A percentile compares a stretch with the other conserved stretches of the same genome.
phyloP scores from a whole-genome alignment of 2,329 filamentous ascomycete species.

The Talaromyces sp. region DNA sequence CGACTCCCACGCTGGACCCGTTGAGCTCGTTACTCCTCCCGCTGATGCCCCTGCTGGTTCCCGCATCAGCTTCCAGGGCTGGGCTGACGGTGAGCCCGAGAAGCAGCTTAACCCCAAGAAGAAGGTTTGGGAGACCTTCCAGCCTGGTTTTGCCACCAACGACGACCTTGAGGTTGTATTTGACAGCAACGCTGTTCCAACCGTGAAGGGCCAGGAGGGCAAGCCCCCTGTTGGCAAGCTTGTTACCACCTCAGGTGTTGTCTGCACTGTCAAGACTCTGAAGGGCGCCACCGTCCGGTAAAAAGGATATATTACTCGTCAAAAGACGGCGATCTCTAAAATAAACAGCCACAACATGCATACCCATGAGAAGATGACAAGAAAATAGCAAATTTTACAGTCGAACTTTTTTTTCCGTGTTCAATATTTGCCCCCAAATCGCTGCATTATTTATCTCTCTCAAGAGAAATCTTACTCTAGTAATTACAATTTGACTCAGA shows the following conservation, averaged over 20 bases:
- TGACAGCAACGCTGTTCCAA: conserved; percentile 75
- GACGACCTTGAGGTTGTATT: conserved; percentile 81
- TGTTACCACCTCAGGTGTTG: conserved; percentile 73
- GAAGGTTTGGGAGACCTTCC: conserved; percentile 97
- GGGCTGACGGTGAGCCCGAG: conserved; percentile 83
- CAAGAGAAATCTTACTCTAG: no score
- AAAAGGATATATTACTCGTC: conserved; percentile 15
- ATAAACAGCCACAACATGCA: conserved; percentile 19
- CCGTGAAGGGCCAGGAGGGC: conserved; percentile 67
- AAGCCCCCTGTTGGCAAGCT: conserved; percentile 63
- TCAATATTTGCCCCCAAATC: neutral
- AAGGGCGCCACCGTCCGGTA: conserved; percentile 83
- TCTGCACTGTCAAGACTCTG: conserved; percentile 81
- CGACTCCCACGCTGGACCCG: conserved; percentile 81
- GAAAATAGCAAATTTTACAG: conserved; percentile 17
- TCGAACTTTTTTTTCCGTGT: neutral
- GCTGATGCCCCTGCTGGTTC: conserved; percentile 79
- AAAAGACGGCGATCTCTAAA: conserved; percentile 7
- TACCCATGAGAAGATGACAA: conserved; percentile 26
- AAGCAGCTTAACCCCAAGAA: conserved; percentile 97
- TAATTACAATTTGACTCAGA: neutral
- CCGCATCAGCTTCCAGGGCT: conserved; percentile 90
- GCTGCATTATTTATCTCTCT: neutral
- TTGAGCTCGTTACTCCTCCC: conserved; percentile 88
- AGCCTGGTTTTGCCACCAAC: conserved; percentile 93